These are phyloP conservation scores for Huiozyma naganishii DNA, from an alignment of 805 yeast species.

Conservation along the genomic window DNA sequence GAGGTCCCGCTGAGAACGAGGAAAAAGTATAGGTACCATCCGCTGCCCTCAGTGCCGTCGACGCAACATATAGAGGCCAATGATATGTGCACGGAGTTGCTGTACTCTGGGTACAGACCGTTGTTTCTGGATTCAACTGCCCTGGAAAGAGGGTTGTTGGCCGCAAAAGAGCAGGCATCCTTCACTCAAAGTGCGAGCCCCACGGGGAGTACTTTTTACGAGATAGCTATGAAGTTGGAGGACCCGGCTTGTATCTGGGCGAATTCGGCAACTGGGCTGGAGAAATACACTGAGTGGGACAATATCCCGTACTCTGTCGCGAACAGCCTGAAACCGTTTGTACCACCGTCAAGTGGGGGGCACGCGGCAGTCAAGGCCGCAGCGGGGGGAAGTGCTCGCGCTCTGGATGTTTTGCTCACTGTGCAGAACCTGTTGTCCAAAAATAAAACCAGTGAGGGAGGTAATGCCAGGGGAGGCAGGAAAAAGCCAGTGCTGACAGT, in stretches of 20 bases:
- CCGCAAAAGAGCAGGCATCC: background rate
- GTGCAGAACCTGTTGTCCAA: conserved; percentile 12
- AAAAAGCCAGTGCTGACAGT: conserved; percentile 22
- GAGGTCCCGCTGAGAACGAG: background rate
- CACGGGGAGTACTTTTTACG: conserved; percentile 13
- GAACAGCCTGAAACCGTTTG: conserved; percentile 26
- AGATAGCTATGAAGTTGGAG: conserved; percentile 24
- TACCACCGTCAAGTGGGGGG: conserved; percentile 18
- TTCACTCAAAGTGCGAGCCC: background rate
- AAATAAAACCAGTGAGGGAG: conserved; percentile 11
- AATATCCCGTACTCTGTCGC: conserved; percentile 24
- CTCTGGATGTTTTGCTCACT: background rate
- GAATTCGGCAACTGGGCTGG: conserved; percentile 29
- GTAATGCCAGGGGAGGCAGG: conserved; percentile 3
- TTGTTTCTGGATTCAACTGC: conserved; percentile 11
- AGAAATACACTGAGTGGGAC: conserved; percentile 28
- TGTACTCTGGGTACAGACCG: conserved; percentile 26
- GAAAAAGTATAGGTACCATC: conserved; percentile 15
- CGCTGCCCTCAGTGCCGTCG: conserved; percentile 24
- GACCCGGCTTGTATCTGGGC: conserved; percentile 17
- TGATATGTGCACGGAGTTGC: conserved; percentile 15
- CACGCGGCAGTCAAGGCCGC: background rate
- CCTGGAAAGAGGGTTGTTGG: background rate
- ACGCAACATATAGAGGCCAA: conserved; percentile 16
- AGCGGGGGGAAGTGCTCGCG: conserved; percentile 2